Base-by-base conservation (phyloP, 805 yeast species). In the Starmerella bacillaris region DNA sequence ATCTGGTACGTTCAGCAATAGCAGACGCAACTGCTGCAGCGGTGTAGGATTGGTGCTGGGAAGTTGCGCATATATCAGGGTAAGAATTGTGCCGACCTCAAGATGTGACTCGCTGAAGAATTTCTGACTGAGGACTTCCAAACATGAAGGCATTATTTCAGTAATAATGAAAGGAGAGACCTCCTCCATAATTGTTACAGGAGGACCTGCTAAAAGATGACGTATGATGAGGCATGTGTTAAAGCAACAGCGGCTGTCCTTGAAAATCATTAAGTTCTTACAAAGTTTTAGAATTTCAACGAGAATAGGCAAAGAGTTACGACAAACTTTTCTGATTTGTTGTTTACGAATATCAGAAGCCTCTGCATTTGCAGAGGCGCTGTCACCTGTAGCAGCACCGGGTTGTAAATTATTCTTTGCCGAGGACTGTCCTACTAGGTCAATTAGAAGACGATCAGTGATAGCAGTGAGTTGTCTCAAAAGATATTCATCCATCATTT, bases 401-500 rank as follows among this genome's bases (percentile, higher is more conserved):
- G 35, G 51, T 47, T 28, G 60, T 48, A 57, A 61, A 21, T n/a
- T n/a, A n/a, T n/a, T n/a, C 66, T 59, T 40, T n/a, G 42, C 35
- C 3, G 78, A 68, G 35, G 70, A 66, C 54, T 84, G 94, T 2
- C 93, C 92, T 21, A 78, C 78, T 33, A 83, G 63, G 51, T 86
- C 96, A 56, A 84, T 79, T 43, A 89, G 57, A 50, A 84, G 64
- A 39, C 95, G 63, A 36, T 77, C 94, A 8, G 80, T 80, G 3
- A 92, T 84, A 2, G 92, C 92, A 0, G 96, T 84, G 27, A 89
- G 66, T 53, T 89, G 96, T 46, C 98, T 65, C 40, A 86, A 60
- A 63, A 86, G 67, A 55, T 86, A 94, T 53, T 89, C 98, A 46
- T 86, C 95, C 78, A 89, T 76, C 92, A 89, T 89, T 51, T 89